phyloP scores from a whole-genome alignment of 192 early-diverging fungal species.

The Phlyctochytrium arcticum region DNA sequence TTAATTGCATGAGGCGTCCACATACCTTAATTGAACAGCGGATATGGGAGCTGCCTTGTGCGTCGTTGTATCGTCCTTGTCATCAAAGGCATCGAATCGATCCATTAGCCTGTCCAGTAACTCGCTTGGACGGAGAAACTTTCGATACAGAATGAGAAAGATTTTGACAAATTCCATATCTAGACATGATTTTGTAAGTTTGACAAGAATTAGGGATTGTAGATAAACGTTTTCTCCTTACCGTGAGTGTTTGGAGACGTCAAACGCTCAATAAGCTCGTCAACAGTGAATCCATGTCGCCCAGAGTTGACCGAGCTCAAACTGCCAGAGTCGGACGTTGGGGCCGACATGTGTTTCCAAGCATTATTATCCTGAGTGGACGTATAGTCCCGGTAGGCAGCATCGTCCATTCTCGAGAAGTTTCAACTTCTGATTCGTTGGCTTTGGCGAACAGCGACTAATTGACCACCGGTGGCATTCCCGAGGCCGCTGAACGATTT shows the following conservation, averaged over 20 bases:
- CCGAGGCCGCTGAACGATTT: too few species aligned
- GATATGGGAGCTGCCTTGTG: constrained; percentile 17
- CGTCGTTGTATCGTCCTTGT: not conserved
- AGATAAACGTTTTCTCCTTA: constrained; percentile 10
- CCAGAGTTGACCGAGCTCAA: not conserved
- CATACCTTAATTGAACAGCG: constrained; percentile 40
- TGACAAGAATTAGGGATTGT: not conserved
- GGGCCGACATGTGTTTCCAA: not conserved
- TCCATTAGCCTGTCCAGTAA: constrained; percentile 42
- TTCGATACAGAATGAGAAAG: constrained; percentile 39
- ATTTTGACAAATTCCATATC: constrained; percentile 42
- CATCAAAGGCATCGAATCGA: constrained; percentile 30
- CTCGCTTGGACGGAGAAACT: constrained; percentile 40
- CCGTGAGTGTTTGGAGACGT: constrained; percentile 30
- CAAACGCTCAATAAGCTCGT: constrained; percentile 35
- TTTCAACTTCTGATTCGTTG: too few species aligned
- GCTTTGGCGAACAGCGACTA: too few species aligned
- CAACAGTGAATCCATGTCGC: constrained; percentile 27
- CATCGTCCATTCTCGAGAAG: too few species aligned
- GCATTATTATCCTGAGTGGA: not conserved
- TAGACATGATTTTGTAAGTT: not conserved
- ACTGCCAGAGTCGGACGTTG: not conserved
- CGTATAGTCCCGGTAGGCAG: not conserved
- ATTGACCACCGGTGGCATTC: too few species aligned
- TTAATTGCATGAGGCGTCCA: not conserved